Percentiles rank a stretch among this genome's conserved stretches.
Evolutionary conservation across 129 eudicot species (phyloP).

Genomic region (Flaveria ramosissima): DNA sequence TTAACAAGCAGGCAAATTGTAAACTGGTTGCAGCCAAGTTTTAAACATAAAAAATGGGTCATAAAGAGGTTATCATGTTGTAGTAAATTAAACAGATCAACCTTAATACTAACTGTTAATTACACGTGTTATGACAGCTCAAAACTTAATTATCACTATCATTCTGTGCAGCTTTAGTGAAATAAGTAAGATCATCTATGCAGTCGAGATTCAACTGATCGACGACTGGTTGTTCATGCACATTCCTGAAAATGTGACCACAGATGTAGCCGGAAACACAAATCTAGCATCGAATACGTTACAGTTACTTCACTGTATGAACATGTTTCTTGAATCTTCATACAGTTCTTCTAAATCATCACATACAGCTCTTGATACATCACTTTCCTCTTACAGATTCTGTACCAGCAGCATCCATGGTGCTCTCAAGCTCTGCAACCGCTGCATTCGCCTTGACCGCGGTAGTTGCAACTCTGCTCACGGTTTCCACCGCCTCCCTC

Average conservation of each 20-base stretch:
- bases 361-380: too few species aligned
- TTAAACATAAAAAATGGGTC: not conserved
- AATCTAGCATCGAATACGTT: slow-evolving; percentile 69
- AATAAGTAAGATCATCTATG: slow-evolving; percentile 52
- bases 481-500: slow-evolving; percentile 71
- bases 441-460: slow-evolving; percentile 65
- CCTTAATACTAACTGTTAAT: too few species aligned
- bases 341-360: not conserved
- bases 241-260: slow-evolving; percentile 73
- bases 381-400: slow-evolving; percentile 50
- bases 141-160: not conserved
- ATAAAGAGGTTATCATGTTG: not conserved
- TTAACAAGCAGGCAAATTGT: not conserved
- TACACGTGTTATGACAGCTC: not conserved
- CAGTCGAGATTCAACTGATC: slow-evolving; percentile 49
- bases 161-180: slow-evolving; percentile 60
- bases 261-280: slow-evolving; percentile 83
- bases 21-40: not conserved
- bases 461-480: slow-evolving; percentile 63
- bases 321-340: not conserved
- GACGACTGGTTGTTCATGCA: slow-evolving; percentile 43
- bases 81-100: too few species aligned
- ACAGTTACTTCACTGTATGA: slow-evolving; percentile 75
- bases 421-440: slow-evolving; percentile 56
- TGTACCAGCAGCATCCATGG: slow-evolving; percentile 54